These are phyloP conservation scores for Botryosphaeria dothidea DNA, from an alignment of 2,329 filamentous ascomycete genomes.

Conservation along the genomic window DNA sequence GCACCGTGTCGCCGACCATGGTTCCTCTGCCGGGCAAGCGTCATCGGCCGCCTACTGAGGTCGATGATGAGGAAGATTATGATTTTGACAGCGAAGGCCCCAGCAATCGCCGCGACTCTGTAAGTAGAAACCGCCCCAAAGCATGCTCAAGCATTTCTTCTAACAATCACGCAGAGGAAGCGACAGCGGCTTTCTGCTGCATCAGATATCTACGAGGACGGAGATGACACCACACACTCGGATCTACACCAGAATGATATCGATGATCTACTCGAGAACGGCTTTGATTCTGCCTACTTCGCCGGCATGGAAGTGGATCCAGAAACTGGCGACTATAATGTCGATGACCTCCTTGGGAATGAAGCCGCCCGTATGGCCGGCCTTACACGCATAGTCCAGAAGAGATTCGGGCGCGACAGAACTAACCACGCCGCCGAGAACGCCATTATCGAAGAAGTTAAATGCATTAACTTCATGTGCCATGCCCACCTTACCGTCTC, in stretches of 20 bases:
- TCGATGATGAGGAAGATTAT: slow-evolving; percentile 4
- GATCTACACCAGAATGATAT: not conserved
- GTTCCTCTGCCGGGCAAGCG: slow-evolving; percentile 13
- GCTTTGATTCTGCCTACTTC: not conserved
- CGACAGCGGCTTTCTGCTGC: not conserved
- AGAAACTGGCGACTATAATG: not conserved
- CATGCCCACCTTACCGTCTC: slow-evolving; percentile 78
- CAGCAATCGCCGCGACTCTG: slow-evolving; percentile 6
- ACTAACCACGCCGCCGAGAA: slow-evolving; percentile 74
- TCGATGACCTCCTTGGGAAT: not conserved
- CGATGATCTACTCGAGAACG: not conserved
- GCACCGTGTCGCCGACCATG: not conserved
- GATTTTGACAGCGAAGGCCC: not conserved
- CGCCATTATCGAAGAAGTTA: slow-evolving; percentile 85
- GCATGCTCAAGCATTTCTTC: not conserved
- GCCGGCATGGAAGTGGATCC: not conserved
- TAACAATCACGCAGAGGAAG: not conserved
- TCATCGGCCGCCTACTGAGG: not conserved
- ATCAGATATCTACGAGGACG: not conserved
- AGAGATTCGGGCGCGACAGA: slow-evolving; percentile 25
- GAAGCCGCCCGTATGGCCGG: not conserved
- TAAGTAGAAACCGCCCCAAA: not conserved
- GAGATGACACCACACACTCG: not conserved
- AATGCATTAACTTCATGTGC: slow-evolving; percentile 95
- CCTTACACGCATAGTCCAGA: not conserved